Conservation (phyloP, 106 monocot genomes). For the Agapanthus africanus region DNA sequence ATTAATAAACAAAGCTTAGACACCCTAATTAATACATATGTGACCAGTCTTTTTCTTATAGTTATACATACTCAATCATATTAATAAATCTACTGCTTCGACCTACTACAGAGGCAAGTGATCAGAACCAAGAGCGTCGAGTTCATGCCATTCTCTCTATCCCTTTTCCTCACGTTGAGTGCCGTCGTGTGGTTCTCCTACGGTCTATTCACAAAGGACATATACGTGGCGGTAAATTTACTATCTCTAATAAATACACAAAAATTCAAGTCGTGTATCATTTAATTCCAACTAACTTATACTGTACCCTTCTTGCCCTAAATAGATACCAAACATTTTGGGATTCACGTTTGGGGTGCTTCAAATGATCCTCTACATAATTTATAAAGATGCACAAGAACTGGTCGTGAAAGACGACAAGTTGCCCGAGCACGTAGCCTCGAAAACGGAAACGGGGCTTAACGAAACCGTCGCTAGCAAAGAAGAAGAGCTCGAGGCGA, state of each 20-base stretch:
- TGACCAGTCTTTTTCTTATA: background rate
- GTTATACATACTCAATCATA: background rate
- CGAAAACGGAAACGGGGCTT: background rate
- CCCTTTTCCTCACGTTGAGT: constrained; percentile 28
- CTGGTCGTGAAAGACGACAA: background rate
- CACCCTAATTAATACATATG: too few relatives aligned
- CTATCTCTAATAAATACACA: background rate
- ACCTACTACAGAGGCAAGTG: constrained; percentile 9
- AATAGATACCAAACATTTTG: background rate
- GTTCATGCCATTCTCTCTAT: constrained; percentile 46
- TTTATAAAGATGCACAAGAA: constrained; percentile 8
- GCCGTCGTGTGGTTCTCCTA: constrained; percentile 22
- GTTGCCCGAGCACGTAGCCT: constrained; percentile 3
- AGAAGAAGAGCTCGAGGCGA: background rate
- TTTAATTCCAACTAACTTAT: background rate
- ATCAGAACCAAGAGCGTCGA: constrained; percentile 60
- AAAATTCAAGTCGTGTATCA: background rate
- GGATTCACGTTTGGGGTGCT: constrained; percentile 4
- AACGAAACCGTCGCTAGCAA: background rate
- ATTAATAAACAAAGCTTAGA: too few relatives aligned
- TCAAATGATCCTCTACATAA: background rate
- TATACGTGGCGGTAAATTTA: background rate
- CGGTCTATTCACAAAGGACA: background rate
- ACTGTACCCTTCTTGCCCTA: background rate
- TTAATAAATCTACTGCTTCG: background rate